These are phyloP conservation scores for Sporobolomyces roseus DNA, from an alignment of 768 basidiomycete species.

Conservation along the genomic window DNA sequence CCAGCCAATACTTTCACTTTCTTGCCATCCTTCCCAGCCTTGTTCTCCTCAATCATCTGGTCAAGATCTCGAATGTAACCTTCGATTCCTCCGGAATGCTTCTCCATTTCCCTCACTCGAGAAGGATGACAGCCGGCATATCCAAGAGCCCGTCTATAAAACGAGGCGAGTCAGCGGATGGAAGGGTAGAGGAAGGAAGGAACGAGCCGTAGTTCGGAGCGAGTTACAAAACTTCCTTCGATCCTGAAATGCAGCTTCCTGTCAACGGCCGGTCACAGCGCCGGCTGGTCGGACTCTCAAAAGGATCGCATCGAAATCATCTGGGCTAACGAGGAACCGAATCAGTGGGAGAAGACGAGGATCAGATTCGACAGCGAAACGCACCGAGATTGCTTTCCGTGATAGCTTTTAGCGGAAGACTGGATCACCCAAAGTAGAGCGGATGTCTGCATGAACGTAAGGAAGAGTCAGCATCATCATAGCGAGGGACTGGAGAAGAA, in stretches of 20 bases:
- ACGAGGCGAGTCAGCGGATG: background rate
- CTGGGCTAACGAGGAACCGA: constrained; percentile 48
- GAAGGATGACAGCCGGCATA: constrained; percentile 76
- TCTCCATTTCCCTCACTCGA: constrained; percentile 65
- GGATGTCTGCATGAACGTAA: constrained; percentile 49
- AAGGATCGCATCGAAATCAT: constrained; percentile 63
- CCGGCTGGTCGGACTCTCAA: constrained; percentile 60
- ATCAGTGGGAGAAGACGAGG: background rate
- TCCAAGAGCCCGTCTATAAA: constrained; percentile 58
- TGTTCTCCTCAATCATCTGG: constrained; percentile 48
- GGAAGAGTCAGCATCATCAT: background rate
- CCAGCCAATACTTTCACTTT: background rate
- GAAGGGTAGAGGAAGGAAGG: background rate
- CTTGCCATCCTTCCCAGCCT: constrained; percentile 2
- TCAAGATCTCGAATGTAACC: constrained; percentile 63
- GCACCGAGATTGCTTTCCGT: constrained; percentile 50
- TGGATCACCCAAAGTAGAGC: constrained; percentile 48
- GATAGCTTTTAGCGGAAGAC: constrained; percentile 50
- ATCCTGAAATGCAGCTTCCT: constrained; percentile 66
- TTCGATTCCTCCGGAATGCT: constrained; percentile 57
- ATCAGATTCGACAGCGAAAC: no score
- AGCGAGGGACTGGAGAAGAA: background rate
- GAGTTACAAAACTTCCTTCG: constrained; percentile 59
- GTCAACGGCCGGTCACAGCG: constrained; percentile 70
- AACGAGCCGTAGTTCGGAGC: constrained; percentile 58